Conservation (phyloP, 73 alveolate species). For the Tetrahymena thermophila region DNA sequence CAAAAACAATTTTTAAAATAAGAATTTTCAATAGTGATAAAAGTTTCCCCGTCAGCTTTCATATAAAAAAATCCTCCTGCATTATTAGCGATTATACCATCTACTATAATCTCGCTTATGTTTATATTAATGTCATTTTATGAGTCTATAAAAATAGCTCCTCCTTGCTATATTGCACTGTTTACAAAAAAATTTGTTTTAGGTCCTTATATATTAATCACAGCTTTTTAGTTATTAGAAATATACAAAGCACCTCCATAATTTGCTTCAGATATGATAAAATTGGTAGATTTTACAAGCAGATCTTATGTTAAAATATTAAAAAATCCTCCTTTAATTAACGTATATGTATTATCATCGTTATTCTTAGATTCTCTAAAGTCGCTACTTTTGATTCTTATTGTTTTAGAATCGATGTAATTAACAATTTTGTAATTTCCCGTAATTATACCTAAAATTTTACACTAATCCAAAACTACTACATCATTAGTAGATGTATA, state of each 20-base stretch:
- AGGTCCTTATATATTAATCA: not conserved
- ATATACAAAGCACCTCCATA: not conserved
- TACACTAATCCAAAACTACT: not conserved
- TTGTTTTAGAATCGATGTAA: not conserved
- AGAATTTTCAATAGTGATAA: not conserved
- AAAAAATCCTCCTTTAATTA: not conserved
- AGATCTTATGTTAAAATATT: not conserved
- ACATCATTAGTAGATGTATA: not conserved
- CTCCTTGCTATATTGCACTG: not conserved
- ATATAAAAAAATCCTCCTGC: not conserved
- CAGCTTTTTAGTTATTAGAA: not conserved
- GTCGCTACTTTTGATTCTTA: not conserved
- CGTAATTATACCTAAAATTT: not conserved
- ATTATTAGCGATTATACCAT: not conserved
- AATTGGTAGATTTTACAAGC: not conserved
- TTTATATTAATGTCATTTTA: not conserved
- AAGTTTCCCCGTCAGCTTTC: not conserved
- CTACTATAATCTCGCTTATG: not conserved
- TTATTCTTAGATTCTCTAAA: not conserved
- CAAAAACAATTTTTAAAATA: not conserved
- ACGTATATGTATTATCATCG: not conserved
- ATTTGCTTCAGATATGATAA: not conserved
- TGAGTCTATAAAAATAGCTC: not conserved
- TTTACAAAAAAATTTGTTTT: not conserved
- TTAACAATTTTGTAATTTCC: not conserved